phyloP scores from a whole-genome alignment of 768 basidiomycete genomes.

The Lyophyllum shimeji region DNA sequence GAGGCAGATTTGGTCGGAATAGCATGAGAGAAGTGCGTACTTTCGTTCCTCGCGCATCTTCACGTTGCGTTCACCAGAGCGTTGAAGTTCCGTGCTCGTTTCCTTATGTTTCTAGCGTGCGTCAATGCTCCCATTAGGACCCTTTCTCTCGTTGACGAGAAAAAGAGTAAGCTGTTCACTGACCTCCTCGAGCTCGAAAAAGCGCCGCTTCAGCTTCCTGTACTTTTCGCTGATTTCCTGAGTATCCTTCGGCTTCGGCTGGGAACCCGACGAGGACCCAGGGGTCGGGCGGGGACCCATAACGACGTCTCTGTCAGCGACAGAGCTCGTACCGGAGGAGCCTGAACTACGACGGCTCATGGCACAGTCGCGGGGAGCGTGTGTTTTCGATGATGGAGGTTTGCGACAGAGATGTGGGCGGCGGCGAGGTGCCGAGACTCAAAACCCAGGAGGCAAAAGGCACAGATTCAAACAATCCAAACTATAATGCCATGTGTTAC shows the following conservation, averaged over 20 bases:
- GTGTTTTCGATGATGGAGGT: slow-evolving; percentile 23
- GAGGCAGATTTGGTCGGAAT: neutral
- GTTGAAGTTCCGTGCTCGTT: slow-evolving; percentile 51
- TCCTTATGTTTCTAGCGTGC: slow-evolving; percentile 58
- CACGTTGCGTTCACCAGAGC: slow-evolving; percentile 63
- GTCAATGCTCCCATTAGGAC: slow-evolving; percentile 26
- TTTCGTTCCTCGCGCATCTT: slow-evolving; percentile 62
- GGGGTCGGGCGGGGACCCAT: slow-evolving; percentile 50
- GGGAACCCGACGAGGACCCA: slow-evolving; percentile 29
- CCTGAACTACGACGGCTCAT: slow-evolving; percentile 27
- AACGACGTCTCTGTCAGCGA: slow-evolving; percentile 47
- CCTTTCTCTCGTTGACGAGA: slow-evolving; percentile 26
- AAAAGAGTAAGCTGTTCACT: slow-evolving; percentile 27
- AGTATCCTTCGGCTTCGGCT: slow-evolving; percentile 35
- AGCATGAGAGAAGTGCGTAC: slow-evolving; percentile 37
- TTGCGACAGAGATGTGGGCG: slow-evolving; percentile 27
- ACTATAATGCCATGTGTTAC: slow-evolving; percentile 39
- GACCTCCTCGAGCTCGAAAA: slow-evolving; percentile 72
- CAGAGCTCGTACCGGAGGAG: slow-evolving; percentile 34
- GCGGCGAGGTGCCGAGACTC: slow-evolving; percentile 29
- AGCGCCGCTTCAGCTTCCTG: slow-evolving; percentile 60
- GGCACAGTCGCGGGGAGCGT: slow-evolving; percentile 4
- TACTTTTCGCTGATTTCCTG: slow-evolving; percentile 63
- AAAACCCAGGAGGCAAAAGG: slow-evolving; percentile 32
- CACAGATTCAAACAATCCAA: slow-evolving; percentile 38